Conservation (phyloP, 768 basidiomycete species). For the Suillus tomentosus region DNA sequence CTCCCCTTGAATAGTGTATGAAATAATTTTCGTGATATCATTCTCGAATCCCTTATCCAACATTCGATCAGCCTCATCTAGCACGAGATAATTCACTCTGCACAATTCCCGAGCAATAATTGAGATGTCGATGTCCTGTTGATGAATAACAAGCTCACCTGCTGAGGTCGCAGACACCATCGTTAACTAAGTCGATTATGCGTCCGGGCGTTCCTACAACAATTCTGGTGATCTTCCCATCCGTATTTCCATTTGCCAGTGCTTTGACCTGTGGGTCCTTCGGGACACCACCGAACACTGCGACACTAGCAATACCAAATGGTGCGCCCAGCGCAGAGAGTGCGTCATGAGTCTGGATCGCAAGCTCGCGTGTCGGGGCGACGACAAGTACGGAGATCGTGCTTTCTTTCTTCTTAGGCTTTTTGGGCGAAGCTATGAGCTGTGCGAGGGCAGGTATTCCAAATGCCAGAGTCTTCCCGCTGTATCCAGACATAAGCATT, state of each 20-base stretch:
- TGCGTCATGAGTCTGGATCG: slow-evolving; percentile 91
- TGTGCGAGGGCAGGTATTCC: slow-evolving; percentile 85
- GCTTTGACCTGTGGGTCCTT: slow-evolving; percentile 80
- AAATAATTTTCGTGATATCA: slow-evolving; percentile 91
- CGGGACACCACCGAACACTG: slow-evolving; percentile 93
- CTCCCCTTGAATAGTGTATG: slow-evolving; percentile 61
- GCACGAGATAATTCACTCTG: slow-evolving; percentile 87
- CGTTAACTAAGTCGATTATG: slow-evolving; percentile 87
- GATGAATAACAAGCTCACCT: slow-evolving; percentile 44
- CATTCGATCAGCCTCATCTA: slow-evolving; percentile 99
- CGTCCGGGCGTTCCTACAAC: slow-evolving; percentile 96
- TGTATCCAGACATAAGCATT: slow-evolving; percentile 30
- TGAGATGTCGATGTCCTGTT: background rate
- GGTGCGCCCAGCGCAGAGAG: slow-evolving; percentile 72
- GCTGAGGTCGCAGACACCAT: slow-evolving; percentile 82
- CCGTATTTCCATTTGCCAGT: slow-evolving; percentile 56
- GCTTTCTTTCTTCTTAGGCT: slow-evolving; percentile 33
- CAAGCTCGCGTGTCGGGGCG: slow-evolving; percentile 95
- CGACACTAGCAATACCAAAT: slow-evolving; percentile 78
- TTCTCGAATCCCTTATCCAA: slow-evolving; percentile 98
- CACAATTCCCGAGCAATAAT: slow-evolving; percentile 8
- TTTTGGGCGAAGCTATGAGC: slow-evolving; percentile 48
- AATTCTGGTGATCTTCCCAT: slow-evolving; percentile 61
- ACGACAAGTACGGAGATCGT: slow-evolving; percentile 74
- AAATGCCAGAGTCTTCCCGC: slow-evolving; percentile 96